These are phyloP conservation scores for Candida wancherniae DNA, from an alignment of 805 yeast species.

Conservation along the genomic window DNA sequence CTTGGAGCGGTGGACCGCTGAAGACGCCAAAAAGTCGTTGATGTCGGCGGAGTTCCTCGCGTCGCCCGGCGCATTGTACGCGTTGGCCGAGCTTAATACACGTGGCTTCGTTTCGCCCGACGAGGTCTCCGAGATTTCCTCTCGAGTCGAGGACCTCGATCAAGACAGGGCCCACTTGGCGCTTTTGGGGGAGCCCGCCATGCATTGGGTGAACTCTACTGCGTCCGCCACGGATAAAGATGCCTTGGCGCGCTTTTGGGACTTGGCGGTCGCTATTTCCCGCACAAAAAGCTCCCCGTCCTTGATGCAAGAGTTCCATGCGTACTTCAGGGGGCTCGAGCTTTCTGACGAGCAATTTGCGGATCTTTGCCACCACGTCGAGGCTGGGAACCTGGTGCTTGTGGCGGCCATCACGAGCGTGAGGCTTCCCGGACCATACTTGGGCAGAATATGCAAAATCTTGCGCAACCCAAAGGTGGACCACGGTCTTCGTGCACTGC, in stretches of 20 bases:
- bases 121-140: not conserved
- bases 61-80: constrained; percentile 6
- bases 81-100: constrained; percentile 7
- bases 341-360: constrained; percentile 12
- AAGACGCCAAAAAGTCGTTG: not conserved
- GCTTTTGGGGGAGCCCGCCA: constrained; percentile 7
- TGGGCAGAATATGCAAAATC: constrained; percentile 22
- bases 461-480: constrained; percentile 24
- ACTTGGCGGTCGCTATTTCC: not conserved
- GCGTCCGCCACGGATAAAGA: too few relatives aligned
- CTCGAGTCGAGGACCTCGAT: not conserved
- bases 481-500: constrained; percentile 23
- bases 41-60: not conserved
- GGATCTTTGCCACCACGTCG: constrained; percentile 35
- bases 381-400: constrained; percentile 33
- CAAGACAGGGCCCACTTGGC: too few relatives aligned
- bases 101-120: not conserved
- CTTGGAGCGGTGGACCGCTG: not conserved
- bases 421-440: constrained; percentile 9
- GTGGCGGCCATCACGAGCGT: constrained; percentile 33
- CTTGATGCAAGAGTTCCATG: constrained; percentile 9
- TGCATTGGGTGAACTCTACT: constrained; percentile 9
- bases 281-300: constrained; percentile 5
- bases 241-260: not conserved
- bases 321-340: constrained; percentile 14